Percentiles rank a stretch among this genome's conserved stretches.
Conservation (phyloP, 179 eudicot genomes). For the Heliamphora pulchella region DNA sequence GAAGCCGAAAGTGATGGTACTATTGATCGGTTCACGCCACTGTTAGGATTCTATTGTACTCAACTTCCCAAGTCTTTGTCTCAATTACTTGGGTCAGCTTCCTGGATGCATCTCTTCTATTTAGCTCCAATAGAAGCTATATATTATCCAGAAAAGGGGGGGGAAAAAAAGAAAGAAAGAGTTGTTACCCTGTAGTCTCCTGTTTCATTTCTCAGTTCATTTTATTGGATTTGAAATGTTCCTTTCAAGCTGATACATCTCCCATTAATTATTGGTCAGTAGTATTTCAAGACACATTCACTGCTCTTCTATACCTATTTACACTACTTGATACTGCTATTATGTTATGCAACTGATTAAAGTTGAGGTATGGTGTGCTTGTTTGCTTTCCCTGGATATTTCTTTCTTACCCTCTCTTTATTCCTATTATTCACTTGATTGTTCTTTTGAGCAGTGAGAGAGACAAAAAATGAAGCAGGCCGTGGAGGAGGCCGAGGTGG, state of each 20-base stretch:
- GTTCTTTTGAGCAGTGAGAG: constrained; percentile 45
- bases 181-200: not conserved
- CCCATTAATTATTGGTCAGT: not conserved
- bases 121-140: not conserved
- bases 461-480: constrained; percentile 46
- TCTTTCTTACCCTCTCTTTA: not conserved
- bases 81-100: not conserved
- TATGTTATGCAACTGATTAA: not conserved
- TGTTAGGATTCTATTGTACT: not conserved
- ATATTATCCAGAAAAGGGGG: not conserved
- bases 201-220: not conserved
- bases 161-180: no score
- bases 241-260: not conserved
- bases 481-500: constrained; percentile 43
- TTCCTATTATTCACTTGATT: constrained; percentile 5
- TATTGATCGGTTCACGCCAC: no score
- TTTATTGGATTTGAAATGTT: not conserved
- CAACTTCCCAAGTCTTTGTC: not conserved
- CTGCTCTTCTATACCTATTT: no score
- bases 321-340: not conserved
- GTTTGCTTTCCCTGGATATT: not conserved
- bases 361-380: not conserved
- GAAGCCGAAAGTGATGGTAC: not conserved
- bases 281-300: not conserved
- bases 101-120: not conserved